Evolutionary conservation across 2,329 filamentous ascomycete species (phyloP).

Genomic region (Trichoderma breve): DNA sequence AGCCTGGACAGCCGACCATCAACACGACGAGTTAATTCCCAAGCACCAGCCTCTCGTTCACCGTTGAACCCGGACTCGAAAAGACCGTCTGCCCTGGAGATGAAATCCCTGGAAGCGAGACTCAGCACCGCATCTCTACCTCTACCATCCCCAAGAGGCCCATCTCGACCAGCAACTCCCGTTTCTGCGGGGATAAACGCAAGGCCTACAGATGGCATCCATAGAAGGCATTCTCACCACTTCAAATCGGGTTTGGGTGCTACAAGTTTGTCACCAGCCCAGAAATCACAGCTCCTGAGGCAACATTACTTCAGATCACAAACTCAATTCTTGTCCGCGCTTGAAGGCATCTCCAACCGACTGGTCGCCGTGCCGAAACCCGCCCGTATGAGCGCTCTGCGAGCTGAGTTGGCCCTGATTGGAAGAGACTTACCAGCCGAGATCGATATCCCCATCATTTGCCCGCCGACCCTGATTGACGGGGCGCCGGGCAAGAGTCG

Average conservation of each 20-base stretch:
- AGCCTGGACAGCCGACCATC: slow-evolving; percentile 32
- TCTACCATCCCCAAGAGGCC: slow-evolving; percentile 55
- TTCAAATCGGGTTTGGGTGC: slow-evolving; percentile 56
- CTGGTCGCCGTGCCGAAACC: slow-evolving; percentile 78
- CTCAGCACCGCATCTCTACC: slow-evolving; percentile 68
- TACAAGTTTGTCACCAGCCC: slow-evolving; percentile 59
- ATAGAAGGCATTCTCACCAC: slow-evolving; percentile 61
- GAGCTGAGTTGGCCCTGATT: slow-evolving; percentile 77
- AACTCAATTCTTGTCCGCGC: slow-evolving; percentile 74
- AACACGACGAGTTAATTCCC: slow-evolving; percentile 28
- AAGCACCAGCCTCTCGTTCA: slow-evolving; percentile 25
- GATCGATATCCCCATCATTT: slow-evolving; percentile 80
- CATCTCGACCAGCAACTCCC: slow-evolving; percentile 57
- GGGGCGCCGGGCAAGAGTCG: slow-evolving; percentile 71
- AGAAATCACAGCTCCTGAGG: slow-evolving; percentile 70
- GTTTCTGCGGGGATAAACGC: slow-evolving; percentile 52
- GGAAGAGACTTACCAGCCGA: slow-evolving; percentile 79
- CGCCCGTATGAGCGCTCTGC: slow-evolving; percentile 74
- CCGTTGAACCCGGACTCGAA: slow-evolving; percentile 35
- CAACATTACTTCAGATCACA: slow-evolving; percentile 83
- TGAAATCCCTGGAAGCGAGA: slow-evolving; percentile 56
- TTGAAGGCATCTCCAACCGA: slow-evolving; percentile 83
- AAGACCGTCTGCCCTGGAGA: slow-evolving; percentile 50
- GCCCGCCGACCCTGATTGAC: slow-evolving; percentile 69
- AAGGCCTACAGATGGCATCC: slow-evolving; percentile 48